Evolutionary conservation across 768 basidiomycete species (phyloP).

Genomic region (Kwoniella pini): DNA sequence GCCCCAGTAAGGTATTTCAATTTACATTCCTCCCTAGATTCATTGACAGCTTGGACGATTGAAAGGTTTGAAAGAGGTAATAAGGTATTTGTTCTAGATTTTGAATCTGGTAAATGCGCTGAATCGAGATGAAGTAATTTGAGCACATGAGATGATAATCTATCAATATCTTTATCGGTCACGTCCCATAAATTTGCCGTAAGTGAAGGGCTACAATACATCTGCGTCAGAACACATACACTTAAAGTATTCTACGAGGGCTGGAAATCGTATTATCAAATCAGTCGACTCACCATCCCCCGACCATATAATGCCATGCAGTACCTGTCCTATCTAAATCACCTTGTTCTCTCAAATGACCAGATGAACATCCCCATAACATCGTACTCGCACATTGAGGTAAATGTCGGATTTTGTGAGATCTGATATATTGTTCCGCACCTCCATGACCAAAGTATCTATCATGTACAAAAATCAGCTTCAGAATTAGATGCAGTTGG

Average conservation of each 20-base stretch:
- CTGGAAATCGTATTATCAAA: neutral
- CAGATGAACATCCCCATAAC: constrained; percentile 99
- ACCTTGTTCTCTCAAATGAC: constrained; percentile 81
- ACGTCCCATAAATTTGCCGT: constrained; percentile 98
- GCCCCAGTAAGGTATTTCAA: constrained; percentile 92
- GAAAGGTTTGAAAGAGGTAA: constrained; percentile 55
- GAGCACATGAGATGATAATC: constrained; percentile 80
- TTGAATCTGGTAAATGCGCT: constrained; percentile 17
- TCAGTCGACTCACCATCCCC: constrained; percentile 79
- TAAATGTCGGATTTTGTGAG: constrained; percentile 78
- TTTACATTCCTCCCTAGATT: constrained; percentile 78
- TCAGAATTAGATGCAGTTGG: no score
- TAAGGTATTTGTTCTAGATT: constrained; percentile 10
- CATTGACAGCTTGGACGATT: constrained; percentile 75
- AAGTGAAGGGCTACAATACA: constrained; percentile 70
- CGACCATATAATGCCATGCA: constrained; percentile 93
- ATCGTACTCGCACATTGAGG: constrained; percentile 87
- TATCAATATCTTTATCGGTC: constrained; percentile 95
- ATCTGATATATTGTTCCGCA: constrained; percentile 88
- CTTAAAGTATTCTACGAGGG: neutral
- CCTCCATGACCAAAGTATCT: constrained; percentile 99
- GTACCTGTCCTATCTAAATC: constrained; percentile 91
- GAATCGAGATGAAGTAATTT: constrained; percentile 64
- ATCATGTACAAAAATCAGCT: no score
- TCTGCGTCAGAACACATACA: neutral